A percentile compares a stretch with the other conserved stretches of the same genome.
Evolutionary conservation across 2,329 filamentous ascomycete genomes (phyloP).

Genomic region (Xylariomycetidae sp.): DNA sequence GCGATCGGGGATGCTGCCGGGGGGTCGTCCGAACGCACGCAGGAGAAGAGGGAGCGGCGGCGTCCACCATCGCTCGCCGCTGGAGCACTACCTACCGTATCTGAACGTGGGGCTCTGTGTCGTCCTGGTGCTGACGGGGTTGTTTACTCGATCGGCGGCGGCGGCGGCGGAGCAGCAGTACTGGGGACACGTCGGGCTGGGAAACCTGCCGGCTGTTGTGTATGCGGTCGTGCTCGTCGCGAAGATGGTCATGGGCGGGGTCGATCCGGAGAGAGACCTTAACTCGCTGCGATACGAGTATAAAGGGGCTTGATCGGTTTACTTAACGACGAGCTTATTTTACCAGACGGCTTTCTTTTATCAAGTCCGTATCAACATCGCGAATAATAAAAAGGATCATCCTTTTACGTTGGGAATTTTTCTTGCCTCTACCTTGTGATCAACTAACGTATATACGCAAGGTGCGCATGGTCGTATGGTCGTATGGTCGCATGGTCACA

Average conservation of each 20-base stretch:
- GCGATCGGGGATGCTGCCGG: too few species aligned
- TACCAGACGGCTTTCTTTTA: too few species aligned
- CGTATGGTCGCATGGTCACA: too few species aligned
- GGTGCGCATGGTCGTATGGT: too few species aligned
- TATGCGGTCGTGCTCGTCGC: constrained; percentile 57
- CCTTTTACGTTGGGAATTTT: too few species aligned
- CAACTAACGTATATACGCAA: too few species aligned
- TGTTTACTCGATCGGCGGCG: constrained; percentile 21
- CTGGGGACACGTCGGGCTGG: constrained; percentile 38
- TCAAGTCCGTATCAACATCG: too few species aligned
- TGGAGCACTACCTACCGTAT: constrained; percentile 55
- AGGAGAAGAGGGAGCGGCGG: background rate
- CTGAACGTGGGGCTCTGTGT: constrained; percentile 55
- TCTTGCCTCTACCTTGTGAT: too few species aligned
- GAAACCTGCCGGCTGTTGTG: constrained; percentile 51
- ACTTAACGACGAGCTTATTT: too few species aligned
- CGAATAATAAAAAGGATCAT: too few species aligned
- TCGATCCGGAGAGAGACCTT: constrained; percentile 65
- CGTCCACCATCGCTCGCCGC: constrained; percentile 33
- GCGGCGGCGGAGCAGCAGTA: constrained; percentile 13
- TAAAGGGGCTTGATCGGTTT: constrained; percentile 60
- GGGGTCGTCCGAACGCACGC: constrained; percentile 3
- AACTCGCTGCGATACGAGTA: constrained; percentile 58
- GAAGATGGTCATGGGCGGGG: constrained; percentile 61
- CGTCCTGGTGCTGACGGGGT: constrained; percentile 44